A percentile compares a stretch with the other conserved stretches of the same genome.
Evolutionary conservation across 345 rosid species (phyloP).

Genomic region (Eutrema yunnanense): DNA sequence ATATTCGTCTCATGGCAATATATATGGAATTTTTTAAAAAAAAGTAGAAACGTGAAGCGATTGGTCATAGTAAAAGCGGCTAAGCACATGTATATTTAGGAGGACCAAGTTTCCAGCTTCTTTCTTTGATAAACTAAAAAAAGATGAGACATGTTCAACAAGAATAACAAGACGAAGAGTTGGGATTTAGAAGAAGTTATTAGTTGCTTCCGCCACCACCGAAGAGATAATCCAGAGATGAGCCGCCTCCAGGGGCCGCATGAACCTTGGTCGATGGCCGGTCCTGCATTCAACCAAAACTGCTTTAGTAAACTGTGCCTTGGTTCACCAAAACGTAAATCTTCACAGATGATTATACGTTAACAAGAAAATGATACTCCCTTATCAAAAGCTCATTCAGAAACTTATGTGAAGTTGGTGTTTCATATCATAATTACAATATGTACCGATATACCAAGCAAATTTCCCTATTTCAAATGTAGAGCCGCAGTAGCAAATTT

Average conservation of each 20-base stretch:
- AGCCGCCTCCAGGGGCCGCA: slow-evolving; percentile 48
- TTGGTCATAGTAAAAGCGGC: not conserved
- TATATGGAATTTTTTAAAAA: no score
- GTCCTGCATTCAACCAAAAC: slow-evolving; percentile 28
- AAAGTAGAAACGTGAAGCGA: no score
- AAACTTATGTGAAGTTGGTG: not conserved
- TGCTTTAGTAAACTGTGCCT: not conserved
- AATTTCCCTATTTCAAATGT: not conserved
- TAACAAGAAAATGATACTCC: not conserved
- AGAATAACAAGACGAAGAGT: not conserved
- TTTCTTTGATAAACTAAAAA: not conserved
- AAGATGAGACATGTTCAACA: not conserved
- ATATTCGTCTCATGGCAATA: not conserved
- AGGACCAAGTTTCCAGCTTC: not conserved
- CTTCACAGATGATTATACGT: not conserved
- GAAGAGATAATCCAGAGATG: slow-evolving; percentile 41
- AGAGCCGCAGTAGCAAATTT: not conserved
- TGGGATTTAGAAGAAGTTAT: not conserved
- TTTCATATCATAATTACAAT: no score
- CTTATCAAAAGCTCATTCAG: not conserved
- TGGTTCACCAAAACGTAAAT: not conserved
- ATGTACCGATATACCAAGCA: not conserved
- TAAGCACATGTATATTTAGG: not conserved
- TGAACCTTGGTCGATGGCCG: slow-evolving; percentile 51
- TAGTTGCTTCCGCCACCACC: slow-evolving; percentile 33